These are phyloP conservation scores for Lichtheimia ornata DNA, from an alignment of 371 early-diverging fungal genomes.

Conservation along the genomic window DNA sequence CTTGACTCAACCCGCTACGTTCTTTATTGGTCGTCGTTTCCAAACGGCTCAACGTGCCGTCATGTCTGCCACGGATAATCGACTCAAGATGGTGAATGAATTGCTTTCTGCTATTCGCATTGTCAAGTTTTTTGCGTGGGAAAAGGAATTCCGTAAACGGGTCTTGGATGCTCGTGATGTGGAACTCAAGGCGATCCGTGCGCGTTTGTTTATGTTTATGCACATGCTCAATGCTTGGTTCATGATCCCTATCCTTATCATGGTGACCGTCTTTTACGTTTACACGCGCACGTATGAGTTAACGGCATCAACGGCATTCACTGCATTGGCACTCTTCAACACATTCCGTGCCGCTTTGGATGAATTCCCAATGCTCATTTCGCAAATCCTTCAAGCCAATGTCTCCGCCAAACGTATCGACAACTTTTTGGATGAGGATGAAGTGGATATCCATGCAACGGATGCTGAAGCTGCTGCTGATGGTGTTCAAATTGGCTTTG, in stretches of 20 bases:
- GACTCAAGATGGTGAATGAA: conserved; percentile 68
- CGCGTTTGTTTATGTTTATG: conserved; percentile 44
- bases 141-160: conserved; percentile 63
- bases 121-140: conserved; percentile 85
- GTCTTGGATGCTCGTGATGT: conserved; percentile 50
- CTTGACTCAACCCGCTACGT: conserved; percentile 60
- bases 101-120: conserved; percentile 74
- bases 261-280: conserved; percentile 52
- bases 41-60: conserved; percentile 49
- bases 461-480: background rate
- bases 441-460: conserved; percentile 42
- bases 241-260: conserved; percentile 53
- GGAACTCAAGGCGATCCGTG: conserved; percentile 51
- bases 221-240: conserved; percentile 50
- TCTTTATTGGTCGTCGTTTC: conserved; percentile 50
- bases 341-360: conserved; percentile 68
- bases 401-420: conserved; percentile 74
- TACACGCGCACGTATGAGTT: conserved; percentile 56
- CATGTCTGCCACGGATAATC: conserved; percentile 63
- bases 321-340: conserved; percentile 62
- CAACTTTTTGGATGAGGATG: conserved; percentile 67
- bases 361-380: conserved; percentile 67
- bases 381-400: conserved; percentile 62
- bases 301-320: conserved; percentile 65
- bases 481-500: conserved; percentile 38